Evolutionary conservation across 805 yeast species (phyloP).

Genomic region (Ogataea saltuana): DNA sequence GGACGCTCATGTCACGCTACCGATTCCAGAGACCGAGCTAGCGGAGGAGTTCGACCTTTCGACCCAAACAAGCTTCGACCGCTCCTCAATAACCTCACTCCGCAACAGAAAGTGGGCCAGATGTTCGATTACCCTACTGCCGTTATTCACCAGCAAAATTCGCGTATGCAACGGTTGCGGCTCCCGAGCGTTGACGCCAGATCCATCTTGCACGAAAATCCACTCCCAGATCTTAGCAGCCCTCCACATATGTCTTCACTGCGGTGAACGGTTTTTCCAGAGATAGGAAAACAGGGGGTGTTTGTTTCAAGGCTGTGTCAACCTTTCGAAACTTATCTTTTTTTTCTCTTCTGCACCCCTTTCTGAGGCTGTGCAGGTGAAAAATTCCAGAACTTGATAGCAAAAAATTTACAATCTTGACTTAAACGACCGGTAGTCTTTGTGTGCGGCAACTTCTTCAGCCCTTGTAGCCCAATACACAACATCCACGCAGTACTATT

Average conservation of each 20-base stretch:
- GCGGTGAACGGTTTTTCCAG: conserved; percentile 21
- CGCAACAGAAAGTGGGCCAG: conserved; percentile 39
- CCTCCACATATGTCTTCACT: conserved; percentile 29
- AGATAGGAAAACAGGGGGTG: conserved; percentile 1
- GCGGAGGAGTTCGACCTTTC: conserved; percentile 16
- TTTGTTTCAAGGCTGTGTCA: not conserved
- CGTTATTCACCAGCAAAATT: conserved; percentile 36
- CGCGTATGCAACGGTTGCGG: conserved; percentile 39
- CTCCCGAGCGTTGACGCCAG: conserved; percentile 24
- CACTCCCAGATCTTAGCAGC: conserved; percentile 19
- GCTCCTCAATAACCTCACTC: conserved; percentile 17
- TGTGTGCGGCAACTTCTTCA: too few species aligned
- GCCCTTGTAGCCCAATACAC: not conserved
- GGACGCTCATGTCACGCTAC: conserved; percentile 3
- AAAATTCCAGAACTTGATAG: not conserved
- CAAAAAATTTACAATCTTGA: not conserved
- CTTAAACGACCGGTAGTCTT: too few species aligned
- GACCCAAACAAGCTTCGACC: conserved; percentile 9
- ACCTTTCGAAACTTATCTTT: not conserved
- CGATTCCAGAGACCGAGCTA: conserved; percentile 16
- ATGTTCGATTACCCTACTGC: conserved; percentile 40
- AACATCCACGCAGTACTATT: not conserved
- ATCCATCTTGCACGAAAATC: conserved; percentile 7
- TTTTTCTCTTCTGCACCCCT: not conserved
- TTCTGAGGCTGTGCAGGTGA: too few species aligned